Base-by-base conservation (phyloP, 2,329 filamentous ascomycete species). In the Colletotrichum zoysiae region DNA sequence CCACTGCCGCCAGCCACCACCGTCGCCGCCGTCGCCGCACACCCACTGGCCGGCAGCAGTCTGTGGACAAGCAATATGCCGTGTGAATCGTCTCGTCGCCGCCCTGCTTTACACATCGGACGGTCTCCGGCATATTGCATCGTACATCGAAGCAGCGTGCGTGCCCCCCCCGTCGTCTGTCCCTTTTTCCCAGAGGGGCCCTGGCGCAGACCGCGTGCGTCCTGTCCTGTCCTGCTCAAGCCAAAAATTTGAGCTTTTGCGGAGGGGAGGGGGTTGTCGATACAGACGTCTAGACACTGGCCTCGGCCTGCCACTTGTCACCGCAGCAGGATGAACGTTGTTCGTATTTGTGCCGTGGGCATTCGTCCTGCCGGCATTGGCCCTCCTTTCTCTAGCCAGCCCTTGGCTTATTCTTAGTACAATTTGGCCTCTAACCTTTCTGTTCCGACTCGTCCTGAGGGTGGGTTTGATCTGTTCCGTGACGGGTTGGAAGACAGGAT, bases 391-490 rank as follows among this genome's bases (percentile, higher is more conserved):
- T 69, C 67, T 30, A 30, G 67, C 50, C 56, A 66, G 40, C 50
- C 48, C 23, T 71, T 26, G 67, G 61, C 70, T 73, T 71, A 73
- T 73, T 73, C 60, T 73, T 73, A 73, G 70, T 26, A 73, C 61
- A 38, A 9, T 18, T 38, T 23, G 50, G 48, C 30, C 56, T 58
- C 59, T 51, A 61, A 58, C 56, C 67, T 73, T 66, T 16, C 67
- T 51, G 23, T 62, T 71, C 40, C 56, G 67, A 66, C 53, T 14
- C 58, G 16, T 58, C 57, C n/a, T 35, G 51, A 58, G 63, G 61
- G 40, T n/a, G 42, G 70, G 70, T 73, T 73, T 71, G 67, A 73
- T 73, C 61, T 40, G 56, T 68, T 62, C 61, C 61, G 42, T 71
- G 62, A 70, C 58, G 50, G 70, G 57, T 66, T 53, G 48, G 55